Conservation (phyloP, 1,284 basidiomycete genomes). For the Afroboletus lepidellus region DNA sequence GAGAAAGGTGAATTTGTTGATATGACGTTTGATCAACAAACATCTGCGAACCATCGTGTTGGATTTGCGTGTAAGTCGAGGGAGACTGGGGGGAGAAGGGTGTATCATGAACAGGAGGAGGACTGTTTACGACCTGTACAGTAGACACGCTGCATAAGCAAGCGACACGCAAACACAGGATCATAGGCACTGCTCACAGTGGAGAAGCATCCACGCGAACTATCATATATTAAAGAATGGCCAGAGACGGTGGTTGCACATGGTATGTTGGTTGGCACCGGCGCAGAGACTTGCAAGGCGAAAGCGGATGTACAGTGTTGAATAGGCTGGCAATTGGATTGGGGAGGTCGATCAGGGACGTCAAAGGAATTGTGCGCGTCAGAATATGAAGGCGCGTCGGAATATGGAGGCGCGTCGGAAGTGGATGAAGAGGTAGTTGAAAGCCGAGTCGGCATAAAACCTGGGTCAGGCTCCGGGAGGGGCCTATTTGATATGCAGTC, state of each 20-base stretch:
- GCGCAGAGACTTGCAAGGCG: neutral
- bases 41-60: neutral
- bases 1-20: neutral
- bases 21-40: neutral
- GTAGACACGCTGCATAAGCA: neutral
- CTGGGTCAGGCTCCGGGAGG: neutral
- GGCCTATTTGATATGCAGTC: constrained; percentile 3
- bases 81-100: neutral
- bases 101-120: neutral
- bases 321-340: neutral
- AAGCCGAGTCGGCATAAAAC: neutral
- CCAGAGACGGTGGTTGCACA: too few species aligned
- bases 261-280: neutral
- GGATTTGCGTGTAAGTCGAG: accelerated
- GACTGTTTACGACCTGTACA: neutral
- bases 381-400: neutral
- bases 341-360: neutral
- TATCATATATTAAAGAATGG: too few species aligned
- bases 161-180: neutral
- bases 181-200: neutral
- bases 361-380: too few species aligned
- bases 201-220: neutral
- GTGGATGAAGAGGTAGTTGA: too few species aligned
- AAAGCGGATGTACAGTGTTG: neutral
- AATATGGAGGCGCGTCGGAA: neutral